Base-by-base conservation (phyloP, 2,329 filamentous ascomycete genomes). In the Ambrosiella beaveri region DNA sequence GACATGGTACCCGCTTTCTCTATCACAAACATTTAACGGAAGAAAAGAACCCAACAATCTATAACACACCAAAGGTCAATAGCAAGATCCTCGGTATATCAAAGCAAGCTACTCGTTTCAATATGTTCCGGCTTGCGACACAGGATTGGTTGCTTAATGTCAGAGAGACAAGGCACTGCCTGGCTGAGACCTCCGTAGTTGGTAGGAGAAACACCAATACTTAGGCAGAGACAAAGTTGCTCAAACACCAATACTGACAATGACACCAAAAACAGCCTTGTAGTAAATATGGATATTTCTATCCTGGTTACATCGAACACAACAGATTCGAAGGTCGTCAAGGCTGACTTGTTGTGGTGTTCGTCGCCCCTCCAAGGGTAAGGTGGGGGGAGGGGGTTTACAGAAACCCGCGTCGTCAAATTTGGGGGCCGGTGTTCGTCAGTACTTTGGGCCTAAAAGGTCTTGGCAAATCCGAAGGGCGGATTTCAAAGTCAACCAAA, bases 31-130 rank as follows among this genome's bases (percentile, higher is more conserved):
- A 51, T 45, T 40, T 50, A 56, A 57, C 19, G 35, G 19, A 44
- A 56, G 39, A 61, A 35, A 52, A 57, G 38, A 54, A 53, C 54
- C 50, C 39, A 57, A 54, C 15, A 19, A 52, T 45, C 27, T 37
- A 57, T 36, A 41, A 58, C 39, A 61, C 41, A 47, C 56, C 35
- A n/a, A 41, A 41, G 9, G n/a, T 12, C 39, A 41, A 41, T n/a
- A 41, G n/a, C 11, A n/a, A 41, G 11, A 41, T 4, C 27, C 27
- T 4, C 27, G 7, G 9, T 12, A 51, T 51, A 51, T 11, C 47
- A 51, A 19, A 51, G 4, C 19, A n/a, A 51, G 52, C 41, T 38
- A 39, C 27, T 5, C 7, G 15, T 27, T 27, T 57, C 55, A 19
- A 51, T 27, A 19, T 49, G 13, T 19, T 11, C 1, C 17, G 13